Conservation (phyloP, 192 early-diverging fungal genomes). For the Coemansia sp. region DNA sequence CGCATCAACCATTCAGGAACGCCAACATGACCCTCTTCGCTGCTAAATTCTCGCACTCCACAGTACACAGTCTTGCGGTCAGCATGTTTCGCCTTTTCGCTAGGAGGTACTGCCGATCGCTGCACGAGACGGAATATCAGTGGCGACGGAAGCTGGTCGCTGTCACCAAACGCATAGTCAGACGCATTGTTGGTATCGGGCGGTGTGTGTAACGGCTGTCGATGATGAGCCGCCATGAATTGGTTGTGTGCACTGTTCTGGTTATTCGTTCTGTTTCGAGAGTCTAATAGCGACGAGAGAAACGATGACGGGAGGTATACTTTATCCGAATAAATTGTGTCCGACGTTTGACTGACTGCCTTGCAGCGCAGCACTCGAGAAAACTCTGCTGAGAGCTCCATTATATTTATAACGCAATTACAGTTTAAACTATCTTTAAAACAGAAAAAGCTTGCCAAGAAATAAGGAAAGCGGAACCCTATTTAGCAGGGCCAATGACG, state of each 20-base stretch:
- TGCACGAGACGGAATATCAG: conserved; percentile 29
- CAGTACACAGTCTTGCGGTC: conserved; percentile 21
- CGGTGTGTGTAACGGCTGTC: not conserved
- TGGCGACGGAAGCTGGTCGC: conserved; percentile 28
- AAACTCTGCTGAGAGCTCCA: conserved; percentile 8
- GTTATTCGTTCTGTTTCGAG: not conserved
- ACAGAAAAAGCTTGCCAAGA: not conserved
- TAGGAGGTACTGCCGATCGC: not conserved
- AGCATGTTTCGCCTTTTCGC: not conserved
- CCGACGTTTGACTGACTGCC: not conserved
- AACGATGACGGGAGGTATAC: conserved; percentile 35
- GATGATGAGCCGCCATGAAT: too few relatives aligned
- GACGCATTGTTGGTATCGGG: not conserved
- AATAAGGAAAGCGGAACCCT: not conserved
- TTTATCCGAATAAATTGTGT: conserved; percentile 27
- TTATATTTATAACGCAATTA: not conserved
- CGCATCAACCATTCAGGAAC: conserved; percentile 60
- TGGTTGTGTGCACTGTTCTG: not conserved
- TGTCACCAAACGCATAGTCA: conserved; percentile 1
- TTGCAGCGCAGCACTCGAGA: conserved; percentile 22
- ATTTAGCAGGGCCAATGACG: not conserved
- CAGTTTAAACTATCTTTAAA: not conserved
- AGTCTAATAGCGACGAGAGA: conserved; percentile 21
- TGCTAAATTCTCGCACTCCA: conserved; percentile 76
- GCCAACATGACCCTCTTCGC: conserved; percentile 48